Percentiles rank a stretch among this genome's conserved stretches.
Evolutionary conservation across 306 rosid species (phyloP).

Genomic region (Pyrus betulifolia): DNA sequence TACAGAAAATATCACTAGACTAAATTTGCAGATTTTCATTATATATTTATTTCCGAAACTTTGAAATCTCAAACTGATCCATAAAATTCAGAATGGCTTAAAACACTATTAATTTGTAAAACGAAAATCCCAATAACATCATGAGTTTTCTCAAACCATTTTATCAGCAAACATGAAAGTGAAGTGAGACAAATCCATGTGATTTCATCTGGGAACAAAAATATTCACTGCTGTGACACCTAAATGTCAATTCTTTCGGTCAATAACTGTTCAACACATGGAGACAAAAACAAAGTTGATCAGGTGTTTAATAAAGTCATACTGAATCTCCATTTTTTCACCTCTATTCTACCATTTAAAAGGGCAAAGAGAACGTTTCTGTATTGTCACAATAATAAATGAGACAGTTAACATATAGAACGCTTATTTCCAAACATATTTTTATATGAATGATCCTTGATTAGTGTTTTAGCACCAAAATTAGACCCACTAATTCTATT

Average conservation of each 20-base stretch:
- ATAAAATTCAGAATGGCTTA: not conserved
- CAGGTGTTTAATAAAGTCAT: not conserved
- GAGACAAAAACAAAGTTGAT: not conserved
- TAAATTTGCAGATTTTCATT: not conserved
- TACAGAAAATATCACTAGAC: not conserved
- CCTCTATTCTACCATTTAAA: not conserved
- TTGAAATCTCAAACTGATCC: not conserved
- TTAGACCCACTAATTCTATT: not conserved
- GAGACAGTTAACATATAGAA: not conserved
- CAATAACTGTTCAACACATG: not conserved
- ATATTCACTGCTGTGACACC: not conserved
- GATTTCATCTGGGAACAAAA: not conserved
- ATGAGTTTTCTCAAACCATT: not conserved
- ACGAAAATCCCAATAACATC: not conserved
- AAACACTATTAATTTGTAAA: not conserved
- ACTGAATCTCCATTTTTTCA: not conserved
- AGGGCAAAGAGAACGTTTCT: not conserved
- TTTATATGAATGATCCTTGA: not conserved
- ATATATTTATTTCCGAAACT: not conserved
- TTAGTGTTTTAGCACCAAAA: not conserved
- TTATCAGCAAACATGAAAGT: not conserved
- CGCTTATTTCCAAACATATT: not conserved
- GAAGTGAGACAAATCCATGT: not conserved
- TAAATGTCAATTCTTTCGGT: not conserved
- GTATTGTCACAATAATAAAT: not conserved